These are phyloP conservation scores for Strombidium stylifer DNA, from an alignment of 73 alveolate genomes.

Conservation along the genomic window DNA sequence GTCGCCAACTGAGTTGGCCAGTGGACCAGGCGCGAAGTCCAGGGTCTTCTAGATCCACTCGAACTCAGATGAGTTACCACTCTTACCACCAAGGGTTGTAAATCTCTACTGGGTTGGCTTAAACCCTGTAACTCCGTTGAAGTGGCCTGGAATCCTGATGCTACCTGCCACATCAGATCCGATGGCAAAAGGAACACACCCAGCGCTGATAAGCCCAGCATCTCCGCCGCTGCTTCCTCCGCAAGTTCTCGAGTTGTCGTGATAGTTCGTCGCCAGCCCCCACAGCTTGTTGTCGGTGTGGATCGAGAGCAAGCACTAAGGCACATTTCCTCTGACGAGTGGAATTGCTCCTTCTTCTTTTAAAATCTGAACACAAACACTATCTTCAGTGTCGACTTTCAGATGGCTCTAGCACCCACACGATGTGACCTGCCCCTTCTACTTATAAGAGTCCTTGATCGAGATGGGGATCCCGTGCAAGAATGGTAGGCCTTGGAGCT, in stretches of 20 bases:
- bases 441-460: too few species aligned
- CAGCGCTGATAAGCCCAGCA: conserved; percentile 66
- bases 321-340: conserved; percentile 75
- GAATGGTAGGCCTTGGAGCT: too few species aligned
- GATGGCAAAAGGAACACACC: conserved; percentile 52
- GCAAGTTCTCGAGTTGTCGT: conserved; percentile 48
- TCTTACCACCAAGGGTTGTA: conserved; percentile 11
- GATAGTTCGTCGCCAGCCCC: conserved; percentile 75
- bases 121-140: conserved; percentile 64
- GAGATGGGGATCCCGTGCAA: too few species aligned
- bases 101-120: conserved; percentile 69
- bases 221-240: conserved; percentile 88
- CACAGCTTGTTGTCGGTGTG: conserved; percentile 61
- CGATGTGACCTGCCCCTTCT: too few species aligned
- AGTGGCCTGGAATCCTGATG: conserved; percentile 67
- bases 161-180: conserved; percentile 70
- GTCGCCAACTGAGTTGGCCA: too few species aligned
- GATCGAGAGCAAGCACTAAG: conserved; percentile 55
- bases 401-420: too few species aligned
- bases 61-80: too few species aligned
- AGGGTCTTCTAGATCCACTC: too few species aligned
- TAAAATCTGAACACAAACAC: conserved; percentile 32
- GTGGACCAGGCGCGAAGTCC: too few species aligned
- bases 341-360: conserved; percentile 80
- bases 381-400: conserved; percentile 49